Evolutionary conservation across 495 filamentous ascomycete genomes (phyloP).

Genomic region (Aspergillus ostianus): DNA sequence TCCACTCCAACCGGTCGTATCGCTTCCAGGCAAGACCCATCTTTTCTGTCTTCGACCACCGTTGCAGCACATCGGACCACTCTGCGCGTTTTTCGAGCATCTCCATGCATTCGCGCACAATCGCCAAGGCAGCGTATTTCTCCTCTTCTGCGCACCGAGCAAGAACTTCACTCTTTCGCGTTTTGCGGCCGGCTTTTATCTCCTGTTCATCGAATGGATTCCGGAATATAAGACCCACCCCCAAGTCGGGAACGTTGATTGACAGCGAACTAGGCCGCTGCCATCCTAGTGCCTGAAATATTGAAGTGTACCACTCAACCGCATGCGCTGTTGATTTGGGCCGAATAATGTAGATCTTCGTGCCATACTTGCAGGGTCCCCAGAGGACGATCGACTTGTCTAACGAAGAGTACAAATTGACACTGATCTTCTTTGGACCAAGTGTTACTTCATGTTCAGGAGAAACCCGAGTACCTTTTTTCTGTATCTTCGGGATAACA

Average conservation of each 20-base stretch:
- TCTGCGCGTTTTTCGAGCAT: slow-evolving; percentile 58
- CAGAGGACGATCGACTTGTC: slow-evolving; percentile 74
- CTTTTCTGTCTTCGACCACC: slow-evolving; percentile 59
- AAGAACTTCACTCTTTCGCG: slow-evolving; percentile 45
- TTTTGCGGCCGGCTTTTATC: slow-evolving; percentile 33
- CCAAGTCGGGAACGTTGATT: slow-evolving; percentile 66
- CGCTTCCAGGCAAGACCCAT: slow-evolving; percentile 76
- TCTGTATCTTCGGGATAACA: slow-evolving; percentile 63
- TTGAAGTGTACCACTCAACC: slow-evolving; percentile 75
- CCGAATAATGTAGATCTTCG: slow-evolving; percentile 65
- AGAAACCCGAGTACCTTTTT: slow-evolving; percentile 44
- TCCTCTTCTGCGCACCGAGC: slow-evolving; percentile 48
- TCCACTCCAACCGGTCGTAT: slow-evolving; percentile 75
- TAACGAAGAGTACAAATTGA: slow-evolving; percentile 68
- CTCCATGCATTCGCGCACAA: slow-evolving; percentile 57
- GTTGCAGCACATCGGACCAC: slow-evolving; percentile 60
- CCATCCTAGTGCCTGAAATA: slow-evolving; percentile 61
- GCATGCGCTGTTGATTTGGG: slow-evolving; percentile 63
- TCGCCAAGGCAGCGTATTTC: slow-evolving; percentile 51
- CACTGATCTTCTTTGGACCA: slow-evolving; percentile 50
- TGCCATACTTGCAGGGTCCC: slow-evolving; percentile 54
- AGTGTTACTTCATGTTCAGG: slow-evolving; percentile 59
- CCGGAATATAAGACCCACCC: slow-evolving; percentile 59
- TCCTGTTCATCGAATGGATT: slow-evolving; percentile 63
- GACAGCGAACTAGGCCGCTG: slow-evolving; percentile 56